Evolutionary conservation across 1,284 basidiomycete genomes (phyloP), one percentile per base, ranked within the genome.

Genomic region (Xerocomus nothofagi): DNA sequence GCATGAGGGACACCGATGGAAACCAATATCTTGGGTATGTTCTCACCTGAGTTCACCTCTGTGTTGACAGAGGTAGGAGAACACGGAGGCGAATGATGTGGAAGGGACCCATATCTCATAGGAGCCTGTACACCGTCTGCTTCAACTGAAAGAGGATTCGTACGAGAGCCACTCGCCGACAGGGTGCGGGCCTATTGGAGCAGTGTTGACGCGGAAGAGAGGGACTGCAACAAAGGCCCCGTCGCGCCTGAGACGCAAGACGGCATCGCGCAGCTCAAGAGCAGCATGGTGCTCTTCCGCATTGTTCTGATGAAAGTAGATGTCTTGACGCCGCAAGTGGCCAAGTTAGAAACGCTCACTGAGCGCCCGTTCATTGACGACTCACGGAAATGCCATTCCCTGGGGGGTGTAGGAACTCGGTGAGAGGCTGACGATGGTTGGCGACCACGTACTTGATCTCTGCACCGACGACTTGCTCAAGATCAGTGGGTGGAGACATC

Each of bases 301-400:
- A 59, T 87, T 88, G 26, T 75, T 72, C 67, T 88, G 86, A 56
- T 81, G 80, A 64, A 88, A 89, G 67, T 89, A 88, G 30, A 89
- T 88, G 60, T 89, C 85, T 87, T 54, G 2, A 23, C 3, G 23
- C 12, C 24, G 15, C 18, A 34, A 27, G 27, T 6, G 3, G n/a
- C n/a, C 20, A 24, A 39, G 4, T 38, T 39, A 42, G 42, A 39
- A 23, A 47, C 39, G 34, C n/a, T n/a, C n/a, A n/a, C n/a, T n/a
- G n/a, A n/a, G n/a, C n/a, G n/a, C n/a, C n/a, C n/a, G n/a, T n/a
- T n/a, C n/a, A n/a, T 21, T 10, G 17, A 17, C 10, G 29, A 47
- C 78, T 58, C 63, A 88, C 86, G 86, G 59, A 89, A 88, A 61
- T 88, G 86, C 86, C 85, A 89, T 66, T 88, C 86, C 61, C 86